A percentile compares a stretch with the other conserved stretches of the same genome.
phyloP scores from a whole-genome alignment of 2,329 filamentous ascomycete genomes.

The Cercospora zeina region DNA sequence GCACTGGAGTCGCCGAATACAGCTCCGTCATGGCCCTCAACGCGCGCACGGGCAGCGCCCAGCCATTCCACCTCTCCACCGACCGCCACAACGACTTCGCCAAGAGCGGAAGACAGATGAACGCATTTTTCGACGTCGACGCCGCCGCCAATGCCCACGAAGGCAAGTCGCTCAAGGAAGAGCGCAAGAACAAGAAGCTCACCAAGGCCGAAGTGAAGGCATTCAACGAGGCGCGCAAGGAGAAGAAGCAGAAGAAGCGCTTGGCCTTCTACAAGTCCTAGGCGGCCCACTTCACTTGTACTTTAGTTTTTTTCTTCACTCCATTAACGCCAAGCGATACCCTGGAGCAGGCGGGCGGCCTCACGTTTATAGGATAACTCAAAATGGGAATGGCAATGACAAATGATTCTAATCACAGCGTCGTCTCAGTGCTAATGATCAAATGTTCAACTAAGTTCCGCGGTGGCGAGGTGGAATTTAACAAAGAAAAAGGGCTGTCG shows the following conservation, averaged over 20 bases:
- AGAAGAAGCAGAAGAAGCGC: conserved; percentile 91
- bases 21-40: conserved; percentile 78
- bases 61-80: conserved; percentile 64
- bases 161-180: conserved; percentile 85
- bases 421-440: not conserved
- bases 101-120: conserved; percentile 85
- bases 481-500: not conserved
- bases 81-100: conserved; percentile 83
- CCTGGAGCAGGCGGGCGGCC: conserved; percentile 7
- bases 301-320: not conserved
- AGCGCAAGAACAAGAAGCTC: conserved; percentile 80
- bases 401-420: not conserved
- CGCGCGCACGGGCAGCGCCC: conserved; percentile 82
- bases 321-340: conserved; percentile 10
- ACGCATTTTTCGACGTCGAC: conserved; percentile 93
- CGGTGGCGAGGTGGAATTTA: not conserved
- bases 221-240: conserved; percentile 85
- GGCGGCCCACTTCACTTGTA: conserved; percentile 34
- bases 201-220: conserved; percentile 83
- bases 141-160: conserved; percentile 86
- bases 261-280: conserved; percentile 87
- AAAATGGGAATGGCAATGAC: not conserved
- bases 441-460: not conserved
- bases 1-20: conserved; percentile 50
- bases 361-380: not conserved